Percentiles rank a stretch among this genome's conserved stretches.
phyloP scores from a whole-genome alignment of 495 filamentous ascomycete species.

The Penicillium manginii region DNA sequence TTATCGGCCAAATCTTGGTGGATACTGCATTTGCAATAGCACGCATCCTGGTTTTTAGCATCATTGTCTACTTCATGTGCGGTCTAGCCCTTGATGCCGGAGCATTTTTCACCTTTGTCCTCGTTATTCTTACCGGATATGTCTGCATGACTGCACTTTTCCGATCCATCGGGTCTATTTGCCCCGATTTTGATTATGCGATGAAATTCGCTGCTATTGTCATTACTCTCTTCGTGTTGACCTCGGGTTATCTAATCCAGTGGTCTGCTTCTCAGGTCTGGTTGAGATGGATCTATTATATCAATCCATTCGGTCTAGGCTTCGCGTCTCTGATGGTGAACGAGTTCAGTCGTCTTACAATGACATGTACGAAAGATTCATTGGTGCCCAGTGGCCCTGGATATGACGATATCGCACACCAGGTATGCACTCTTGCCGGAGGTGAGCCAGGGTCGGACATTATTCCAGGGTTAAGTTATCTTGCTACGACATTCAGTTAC shows the following conservation, averaged over 20 bases:
- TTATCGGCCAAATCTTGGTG: slow-evolving; percentile 79
- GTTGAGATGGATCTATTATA: slow-evolving; percentile 81
- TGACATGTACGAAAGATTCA: slow-evolving; percentile 65
- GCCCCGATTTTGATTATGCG: slow-evolving; percentile 83
- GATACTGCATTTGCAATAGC: slow-evolving; percentile 70
- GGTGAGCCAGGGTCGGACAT: slow-evolving; percentile 61
- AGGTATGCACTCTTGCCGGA: slow-evolving; percentile 75
- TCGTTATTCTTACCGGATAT: slow-evolving; percentile 72
- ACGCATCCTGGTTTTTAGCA: slow-evolving; percentile 69
- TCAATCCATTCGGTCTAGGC: slow-evolving; percentile 75
- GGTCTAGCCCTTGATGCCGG: slow-evolving; percentile 67
- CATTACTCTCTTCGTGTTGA: slow-evolving; percentile 78
- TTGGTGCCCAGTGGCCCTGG: slow-evolving; percentile 66
- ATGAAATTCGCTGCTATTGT: slow-evolving; percentile 77
- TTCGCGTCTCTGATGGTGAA: slow-evolving; percentile 83
- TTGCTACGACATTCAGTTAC: slow-evolving; percentile 66
- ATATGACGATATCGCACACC: slow-evolving; percentile 68
- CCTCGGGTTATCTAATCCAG: slow-evolving; percentile 80
- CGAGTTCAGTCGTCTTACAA: slow-evolving; percentile 67
- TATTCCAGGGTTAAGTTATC: slow-evolving; percentile 65
- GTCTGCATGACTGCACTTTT: slow-evolving; percentile 81
- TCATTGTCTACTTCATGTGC: slow-evolving; percentile 84
- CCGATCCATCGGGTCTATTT: slow-evolving; percentile 75
- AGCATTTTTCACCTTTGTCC: slow-evolving; percentile 77
- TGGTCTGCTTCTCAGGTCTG: slow-evolving; percentile 70